phyloP scores from a whole-genome alignment of 805 yeast species.

The Clavispora carvajalis region DNA sequence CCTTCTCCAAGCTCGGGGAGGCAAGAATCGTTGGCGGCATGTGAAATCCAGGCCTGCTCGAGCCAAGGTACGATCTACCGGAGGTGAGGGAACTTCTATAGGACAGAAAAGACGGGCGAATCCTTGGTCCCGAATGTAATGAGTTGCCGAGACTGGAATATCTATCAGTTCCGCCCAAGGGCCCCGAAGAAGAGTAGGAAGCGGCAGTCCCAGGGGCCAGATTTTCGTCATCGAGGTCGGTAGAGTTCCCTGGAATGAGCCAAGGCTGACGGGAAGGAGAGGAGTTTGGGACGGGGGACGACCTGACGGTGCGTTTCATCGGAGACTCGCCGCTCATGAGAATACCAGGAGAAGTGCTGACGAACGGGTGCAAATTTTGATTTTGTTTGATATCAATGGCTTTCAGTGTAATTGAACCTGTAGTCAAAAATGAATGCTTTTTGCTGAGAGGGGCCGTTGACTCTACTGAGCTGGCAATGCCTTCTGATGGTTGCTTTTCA shows the following conservation, averaged over 20 bases:
- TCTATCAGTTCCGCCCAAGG: conserved; percentile 1
- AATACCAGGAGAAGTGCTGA: neutral
- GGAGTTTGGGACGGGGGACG: neutral
- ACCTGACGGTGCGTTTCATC: neutral
- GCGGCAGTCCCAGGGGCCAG: conserved; percentile 16
- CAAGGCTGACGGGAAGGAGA: neutral
- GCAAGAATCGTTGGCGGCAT: neutral
- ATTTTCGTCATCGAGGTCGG: conserved; percentile 35
- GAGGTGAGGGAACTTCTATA: conserved; percentile 2
- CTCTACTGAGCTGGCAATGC: neutral
- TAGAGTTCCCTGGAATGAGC: conserved; percentile 2
- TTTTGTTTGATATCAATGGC: neutral
- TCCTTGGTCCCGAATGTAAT: neutral
- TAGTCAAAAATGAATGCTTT: neutral
- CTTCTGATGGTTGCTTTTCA: too few relatives aligned
- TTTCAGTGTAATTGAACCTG: neutral
- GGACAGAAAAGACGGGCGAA: conserved; percentile 6
- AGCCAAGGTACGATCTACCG: neutral
- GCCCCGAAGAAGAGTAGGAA: conserved; percentile 7
- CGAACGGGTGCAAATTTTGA: neutral
- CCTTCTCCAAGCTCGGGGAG: conserved; percentile 8
- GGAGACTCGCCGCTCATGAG: neutral
- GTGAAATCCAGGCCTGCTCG: neutral
- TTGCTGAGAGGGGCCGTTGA: neutral
- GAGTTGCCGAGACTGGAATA: neutral